These are phyloP conservation scores for Polytolypa hystricis DNA, from an alignment of 2,329 filamentous ascomycete genomes.

Conservation along the genomic window DNA sequence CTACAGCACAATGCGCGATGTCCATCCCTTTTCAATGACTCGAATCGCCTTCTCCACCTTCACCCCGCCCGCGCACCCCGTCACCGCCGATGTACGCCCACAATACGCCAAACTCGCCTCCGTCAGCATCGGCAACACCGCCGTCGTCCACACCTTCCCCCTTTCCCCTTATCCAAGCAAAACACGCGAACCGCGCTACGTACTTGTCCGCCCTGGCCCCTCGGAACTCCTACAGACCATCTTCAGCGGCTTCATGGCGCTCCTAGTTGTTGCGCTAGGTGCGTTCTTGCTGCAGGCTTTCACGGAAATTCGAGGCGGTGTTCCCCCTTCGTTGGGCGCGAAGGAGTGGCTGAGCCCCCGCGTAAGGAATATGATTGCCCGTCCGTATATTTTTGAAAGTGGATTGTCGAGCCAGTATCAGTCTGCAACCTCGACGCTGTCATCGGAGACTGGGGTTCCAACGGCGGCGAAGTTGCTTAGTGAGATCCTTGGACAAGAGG, in stretches of 20 bases:
- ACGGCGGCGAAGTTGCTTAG: constrained; percentile 13
- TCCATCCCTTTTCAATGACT: constrained; percentile 50
- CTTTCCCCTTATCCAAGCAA: constrained; percentile 39
- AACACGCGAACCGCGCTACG: constrained; percentile 52
- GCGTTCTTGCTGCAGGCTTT: constrained; percentile 51
- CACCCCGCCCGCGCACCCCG: constrained; percentile 38
- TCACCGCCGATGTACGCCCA: constrained; percentile 37
- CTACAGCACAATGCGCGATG: constrained; percentile 43
- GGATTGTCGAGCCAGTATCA: constrained; percentile 11
- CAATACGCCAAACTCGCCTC: constrained; percentile 68
- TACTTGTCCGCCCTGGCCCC: constrained; percentile 51
- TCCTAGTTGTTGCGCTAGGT: constrained; percentile 51
- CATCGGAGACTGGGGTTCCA: constrained; percentile 8
- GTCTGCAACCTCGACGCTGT: constrained; percentile 9
- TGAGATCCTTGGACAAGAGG: constrained; percentile 16
- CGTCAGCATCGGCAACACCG: constrained; percentile 67
- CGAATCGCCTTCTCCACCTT: constrained; percentile 43
- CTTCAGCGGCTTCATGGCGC: constrained; percentile 45
- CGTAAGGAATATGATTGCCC: constrained; percentile 32
- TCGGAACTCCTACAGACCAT: constrained; percentile 43
- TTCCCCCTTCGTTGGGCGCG: constrained; percentile 46
- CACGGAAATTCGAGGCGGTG: constrained; percentile 50
- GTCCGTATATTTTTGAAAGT: constrained; percentile 27
- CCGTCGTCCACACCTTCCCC: constrained; percentile 69
- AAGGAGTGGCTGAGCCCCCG: constrained; percentile 44